Evolutionary conservation across 2,329 filamentous ascomycete genomes (phyloP).

Genomic region (Monascus ruber): DNA sequence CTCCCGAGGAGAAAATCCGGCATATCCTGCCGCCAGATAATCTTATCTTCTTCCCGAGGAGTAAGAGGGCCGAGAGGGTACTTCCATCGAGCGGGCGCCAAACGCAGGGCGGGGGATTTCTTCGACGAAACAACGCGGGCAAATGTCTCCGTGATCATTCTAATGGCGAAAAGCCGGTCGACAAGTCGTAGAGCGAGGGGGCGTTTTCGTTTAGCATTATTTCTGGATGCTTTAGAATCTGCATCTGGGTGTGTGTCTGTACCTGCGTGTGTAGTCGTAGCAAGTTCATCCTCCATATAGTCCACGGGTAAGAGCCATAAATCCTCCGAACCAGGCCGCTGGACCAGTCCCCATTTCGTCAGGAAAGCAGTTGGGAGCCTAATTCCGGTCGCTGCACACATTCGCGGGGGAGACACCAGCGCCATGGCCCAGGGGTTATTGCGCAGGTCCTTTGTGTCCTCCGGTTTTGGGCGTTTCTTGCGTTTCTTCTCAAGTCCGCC

Average conservation of each 20-base stretch:
- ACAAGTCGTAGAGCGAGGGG: slow-evolving; percentile 15
- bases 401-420: slow-evolving; percentile 25
- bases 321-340: slow-evolving; percentile 13
- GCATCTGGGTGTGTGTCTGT: no score
- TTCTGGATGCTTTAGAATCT: not conserved
- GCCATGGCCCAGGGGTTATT: slow-evolving; percentile 31
- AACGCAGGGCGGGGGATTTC: slow-evolving; percentile 6
- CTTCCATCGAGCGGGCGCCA: slow-evolving; percentile 28
- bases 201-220: not conserved
- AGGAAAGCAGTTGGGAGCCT: slow-evolving; percentile 24
- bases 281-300: slow-evolving; percentile 20
- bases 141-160: slow-evolving; percentile 8
- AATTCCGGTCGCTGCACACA: slow-evolving; percentile 20
- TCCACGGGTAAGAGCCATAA: slow-evolving; percentile 24
- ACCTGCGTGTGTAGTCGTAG: not conserved
- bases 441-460: slow-evolving; percentile 17
- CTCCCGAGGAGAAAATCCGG: slow-evolving; percentile 27
- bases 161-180: slow-evolving; percentile 16
- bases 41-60: slow-evolving; percentile 12
- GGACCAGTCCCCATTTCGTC: slow-evolving; percentile 25
- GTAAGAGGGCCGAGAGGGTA: slow-evolving; percentile 17
- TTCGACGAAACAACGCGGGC: slow-evolving; percentile 2
- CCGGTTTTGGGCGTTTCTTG: slow-evolving; percentile 14
- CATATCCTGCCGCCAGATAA: slow-evolving; percentile 40
- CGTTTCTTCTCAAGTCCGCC: slow-evolving; percentile 3